These are phyloP conservation scores for Suzukiozyma palmioleophila DNA, from an alignment of 1,139 yeast species.

Conservation along the genomic window DNA sequence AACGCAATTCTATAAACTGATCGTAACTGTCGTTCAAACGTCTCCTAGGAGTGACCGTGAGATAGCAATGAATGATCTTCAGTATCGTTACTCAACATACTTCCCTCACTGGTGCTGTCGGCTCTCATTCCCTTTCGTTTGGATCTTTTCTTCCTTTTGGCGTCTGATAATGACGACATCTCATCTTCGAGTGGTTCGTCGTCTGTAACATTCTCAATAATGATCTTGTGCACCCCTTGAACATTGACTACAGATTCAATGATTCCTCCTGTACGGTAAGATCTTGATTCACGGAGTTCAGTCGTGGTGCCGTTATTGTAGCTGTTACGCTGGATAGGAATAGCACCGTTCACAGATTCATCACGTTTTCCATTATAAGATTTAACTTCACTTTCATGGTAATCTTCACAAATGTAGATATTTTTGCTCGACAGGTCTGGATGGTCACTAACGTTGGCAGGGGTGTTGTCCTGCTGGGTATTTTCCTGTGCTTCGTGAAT, in stretches of 20 bases:
- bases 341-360: neutral
- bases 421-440: neutral
- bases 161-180: neutral
- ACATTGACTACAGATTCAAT: conserved; percentile 82
- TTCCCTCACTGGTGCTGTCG: neutral
- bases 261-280: conserved; percentile 63
- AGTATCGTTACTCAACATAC: too few relatives aligned
- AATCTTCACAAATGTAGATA: neutral
- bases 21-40: too few relatives aligned
- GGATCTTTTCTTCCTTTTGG: conserved; percentile 4
- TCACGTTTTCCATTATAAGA: neutral
- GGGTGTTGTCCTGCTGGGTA: conserved; percentile 1
- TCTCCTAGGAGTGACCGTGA: too few relatives aligned
- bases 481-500: conserved; percentile 26
- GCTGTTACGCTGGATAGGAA: neutral
- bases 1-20: too few relatives aligned
- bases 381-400: conserved; percentile 1
- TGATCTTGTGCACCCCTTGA: conserved; percentile 82
- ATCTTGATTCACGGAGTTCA: conserved; percentile 33
- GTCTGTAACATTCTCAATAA: conserved; percentile 61
- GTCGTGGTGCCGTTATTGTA: conserved; percentile 3
- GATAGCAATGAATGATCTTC: too few relatives aligned
- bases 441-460: neutral
- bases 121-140: neutral
- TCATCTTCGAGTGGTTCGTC: conserved; percentile 20